These are phyloP conservation scores for Stemphylium beticola DNA, from an alignment of 2,329 filamentous ascomycete genomes.

Conservation along the genomic window DNA sequence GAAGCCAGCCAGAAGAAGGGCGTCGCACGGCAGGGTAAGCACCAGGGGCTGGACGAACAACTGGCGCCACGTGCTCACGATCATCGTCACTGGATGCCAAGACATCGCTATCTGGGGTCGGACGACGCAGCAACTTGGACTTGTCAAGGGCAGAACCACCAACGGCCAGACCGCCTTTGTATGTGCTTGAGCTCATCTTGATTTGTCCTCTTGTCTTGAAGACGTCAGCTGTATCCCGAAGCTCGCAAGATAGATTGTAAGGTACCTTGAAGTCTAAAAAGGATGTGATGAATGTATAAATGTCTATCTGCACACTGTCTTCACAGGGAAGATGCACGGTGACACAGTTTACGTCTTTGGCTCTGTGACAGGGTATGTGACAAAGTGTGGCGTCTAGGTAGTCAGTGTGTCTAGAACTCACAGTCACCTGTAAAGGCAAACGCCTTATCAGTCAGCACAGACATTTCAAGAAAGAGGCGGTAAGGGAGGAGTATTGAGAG, in stretches of 20 bases:
- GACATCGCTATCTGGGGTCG: slow-evolving; percentile 92
- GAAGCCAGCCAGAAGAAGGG: slow-evolving; percentile 69
- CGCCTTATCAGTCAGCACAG: slow-evolving; percentile 14
- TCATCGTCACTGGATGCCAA: slow-evolving; percentile 96
- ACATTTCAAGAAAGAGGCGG: slow-evolving; percentile 1
- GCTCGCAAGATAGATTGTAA: background rate
- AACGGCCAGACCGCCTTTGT: slow-evolving; percentile 39
- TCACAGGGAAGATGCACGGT: slow-evolving; percentile 15
- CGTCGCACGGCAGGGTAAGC: slow-evolving; percentile 36
- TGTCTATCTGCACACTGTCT: slow-evolving; percentile 12
- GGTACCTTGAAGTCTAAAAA: slow-evolving; percentile 23
- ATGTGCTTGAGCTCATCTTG: slow-evolving; percentile 37
- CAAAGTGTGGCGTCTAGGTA: slow-evolving; percentile 11
- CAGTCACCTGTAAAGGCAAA: slow-evolving; percentile 22
- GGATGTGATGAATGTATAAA: background rate
- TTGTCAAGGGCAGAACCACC: slow-evolving; percentile 63
- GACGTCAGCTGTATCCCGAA: slow-evolving; percentile 11
- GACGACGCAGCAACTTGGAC: slow-evolving; percentile 73
- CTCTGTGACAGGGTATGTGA: slow-evolving; percentile 15
- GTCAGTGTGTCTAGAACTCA: slow-evolving; percentile 14
- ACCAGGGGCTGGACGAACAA: slow-evolving; percentile 27
- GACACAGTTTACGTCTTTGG: slow-evolving; percentile 13
- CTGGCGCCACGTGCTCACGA: slow-evolving; percentile 60
- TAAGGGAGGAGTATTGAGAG: slow-evolving; percentile 3
- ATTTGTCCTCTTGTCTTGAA: slow-evolving; percentile 2